Evolutionary conservation across 345 rosid genomes (phyloP).

Genomic region (Luvunga scandens): DNA sequence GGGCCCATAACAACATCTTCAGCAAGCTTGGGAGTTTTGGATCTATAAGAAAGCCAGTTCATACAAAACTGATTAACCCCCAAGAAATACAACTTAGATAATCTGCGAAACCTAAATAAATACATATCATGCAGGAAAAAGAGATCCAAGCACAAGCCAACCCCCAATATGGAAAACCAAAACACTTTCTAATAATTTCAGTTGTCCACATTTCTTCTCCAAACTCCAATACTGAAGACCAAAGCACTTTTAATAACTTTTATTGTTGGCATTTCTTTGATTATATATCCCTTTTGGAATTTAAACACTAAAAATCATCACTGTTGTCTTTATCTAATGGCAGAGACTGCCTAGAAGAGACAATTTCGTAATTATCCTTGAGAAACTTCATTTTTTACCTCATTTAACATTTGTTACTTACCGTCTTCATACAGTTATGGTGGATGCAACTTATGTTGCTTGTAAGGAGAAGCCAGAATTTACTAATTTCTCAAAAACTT

Average conservation of each 20-base stretch:
- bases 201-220: background rate
- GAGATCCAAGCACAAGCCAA: background rate
- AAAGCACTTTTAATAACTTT: background rate
- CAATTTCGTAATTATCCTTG: background rate
- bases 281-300: background rate
- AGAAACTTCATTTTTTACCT: background rate
- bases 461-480: background rate
- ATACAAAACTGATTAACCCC: slow-evolving; percentile 2
- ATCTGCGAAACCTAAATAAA: background rate
- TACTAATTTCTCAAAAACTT: background rate
- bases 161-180: too few relatives aligned
- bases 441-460: background rate
- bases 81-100: background rate
- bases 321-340: background rate
- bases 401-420: background rate
- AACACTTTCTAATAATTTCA: background rate
- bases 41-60: slow-evolving; percentile 40
- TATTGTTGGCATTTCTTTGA: background rate
- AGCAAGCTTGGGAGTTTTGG: slow-evolving; percentile 93
- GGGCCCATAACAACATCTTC: slow-evolving; percentile 93
- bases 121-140: background rate
- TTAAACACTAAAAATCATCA: background rate
- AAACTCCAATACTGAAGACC: background rate
- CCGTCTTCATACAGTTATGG: background rate
- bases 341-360: background rate